These are phyloP conservation scores for Thraustochytrium sp. DNA, from an alignment of 352 stramenopile species.

Conservation along the genomic window DNA sequence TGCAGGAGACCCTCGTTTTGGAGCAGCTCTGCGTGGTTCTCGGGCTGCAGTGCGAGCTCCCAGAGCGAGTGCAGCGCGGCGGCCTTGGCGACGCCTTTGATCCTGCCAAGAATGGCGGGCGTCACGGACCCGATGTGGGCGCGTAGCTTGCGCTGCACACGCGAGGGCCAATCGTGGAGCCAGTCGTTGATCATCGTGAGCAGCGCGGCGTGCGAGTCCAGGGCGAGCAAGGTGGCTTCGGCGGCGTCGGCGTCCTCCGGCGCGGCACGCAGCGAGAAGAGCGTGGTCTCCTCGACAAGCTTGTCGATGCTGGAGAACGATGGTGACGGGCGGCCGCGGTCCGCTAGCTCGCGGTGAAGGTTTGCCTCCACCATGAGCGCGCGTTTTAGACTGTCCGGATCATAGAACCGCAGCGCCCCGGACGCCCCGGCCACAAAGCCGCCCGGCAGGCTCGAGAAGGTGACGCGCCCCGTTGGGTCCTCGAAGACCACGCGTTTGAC, in stretches of 20 bases:
- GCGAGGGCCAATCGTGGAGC: neutral
- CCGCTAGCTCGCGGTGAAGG: neutral
- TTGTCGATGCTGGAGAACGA: neutral
- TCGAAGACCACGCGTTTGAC: neutral
- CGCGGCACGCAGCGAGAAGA: neutral
- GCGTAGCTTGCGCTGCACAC: neutral
- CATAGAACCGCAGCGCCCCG: neutral
- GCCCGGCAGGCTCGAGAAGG: neutral
- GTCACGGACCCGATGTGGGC: neutral
- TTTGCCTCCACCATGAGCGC: constrained; percentile 1
- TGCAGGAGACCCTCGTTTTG: neutral
- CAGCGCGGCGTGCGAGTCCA: neutral
- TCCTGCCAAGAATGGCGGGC: neutral
- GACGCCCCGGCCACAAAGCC: neutral
- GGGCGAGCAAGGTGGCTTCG: neutral
- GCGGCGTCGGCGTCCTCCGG: too few species aligned
- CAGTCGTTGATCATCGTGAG: neutral
- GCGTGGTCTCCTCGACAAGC: neutral
- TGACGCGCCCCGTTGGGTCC: neutral
- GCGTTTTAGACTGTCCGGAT: neutral
- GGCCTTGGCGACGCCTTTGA: neutral
- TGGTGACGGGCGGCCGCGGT: neutral
- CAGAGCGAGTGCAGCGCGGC: neutral
- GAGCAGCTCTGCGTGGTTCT: neutral
- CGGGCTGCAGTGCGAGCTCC: constrained; percentile 22